Percentiles rank a stretch among this genome's conserved stretches.
Evolutionary conservation across 345 rosid species (phyloP).

Genomic region (Stellera chamaejasme): DNA sequence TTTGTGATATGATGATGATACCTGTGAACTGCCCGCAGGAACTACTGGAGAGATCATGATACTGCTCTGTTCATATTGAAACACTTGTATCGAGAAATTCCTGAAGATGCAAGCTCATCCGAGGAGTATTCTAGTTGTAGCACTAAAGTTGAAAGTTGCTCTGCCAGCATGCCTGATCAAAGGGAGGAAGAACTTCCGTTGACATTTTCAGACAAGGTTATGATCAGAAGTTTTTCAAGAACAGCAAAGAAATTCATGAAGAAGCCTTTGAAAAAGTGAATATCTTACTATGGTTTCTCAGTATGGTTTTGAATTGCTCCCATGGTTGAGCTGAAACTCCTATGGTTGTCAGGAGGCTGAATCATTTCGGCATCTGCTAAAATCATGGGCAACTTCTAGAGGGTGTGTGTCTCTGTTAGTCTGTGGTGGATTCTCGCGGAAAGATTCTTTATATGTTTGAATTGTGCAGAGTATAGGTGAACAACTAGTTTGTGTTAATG

Average conservation of each 20-base stretch:
- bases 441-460: too few species aligned
- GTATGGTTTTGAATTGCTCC: too few species aligned
- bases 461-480: too few species aligned
- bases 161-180: constrained; percentile 39
- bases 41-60: constrained; percentile 95
- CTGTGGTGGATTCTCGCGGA: too few species aligned
- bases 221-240: constrained; percentile 45
- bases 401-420: too few species aligned
- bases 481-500: too few species aligned
- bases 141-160: constrained; percentile 22
- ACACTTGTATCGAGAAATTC: constrained; percentile 70
- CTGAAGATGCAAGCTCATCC: constrained; percentile 39
- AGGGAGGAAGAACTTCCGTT: constrained; percentile 72
- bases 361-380: too few species aligned
- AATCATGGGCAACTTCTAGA: too few species aligned
- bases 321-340: too few species aligned
- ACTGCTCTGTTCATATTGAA: constrained; percentile 89
- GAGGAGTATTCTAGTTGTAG: constrained; percentile 20
- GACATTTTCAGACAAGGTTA: constrained; percentile 52
- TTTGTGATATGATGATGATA: too few species aligned
- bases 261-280: constrained; percentile 13
- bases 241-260: constrained; percentile 44
- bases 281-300: too few species aligned
- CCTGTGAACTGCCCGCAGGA: constrained; percentile 33
- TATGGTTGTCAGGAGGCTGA: too few species aligned